These are phyloP conservation scores for Boletus patriciae DNA, from an alignment of 768 basidiomycete genomes.

Conservation along the genomic window DNA sequence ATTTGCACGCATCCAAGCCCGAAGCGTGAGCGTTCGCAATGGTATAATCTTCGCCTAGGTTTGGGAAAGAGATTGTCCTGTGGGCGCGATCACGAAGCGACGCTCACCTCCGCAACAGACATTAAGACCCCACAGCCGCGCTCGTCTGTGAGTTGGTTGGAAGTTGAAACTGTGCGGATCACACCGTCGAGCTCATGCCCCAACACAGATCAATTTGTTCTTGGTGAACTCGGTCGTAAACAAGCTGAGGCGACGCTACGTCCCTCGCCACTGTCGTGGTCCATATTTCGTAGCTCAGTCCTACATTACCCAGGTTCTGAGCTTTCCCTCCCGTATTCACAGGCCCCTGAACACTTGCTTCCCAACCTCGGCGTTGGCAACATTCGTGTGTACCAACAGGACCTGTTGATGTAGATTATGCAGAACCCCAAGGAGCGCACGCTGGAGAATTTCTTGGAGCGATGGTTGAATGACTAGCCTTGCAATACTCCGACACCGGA, in stretches of 20 bases:
- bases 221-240: constrained; percentile 18
- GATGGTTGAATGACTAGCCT: neutral
- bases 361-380: constrained; percentile 35
- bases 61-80: constrained; percentile 25
- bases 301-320: neutral
- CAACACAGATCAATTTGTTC: constrained; percentile 24
- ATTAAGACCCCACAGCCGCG: constrained; percentile 29
- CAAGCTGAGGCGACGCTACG: constrained; percentile 8
- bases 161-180: too few species aligned
- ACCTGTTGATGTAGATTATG: constrained; percentile 31
- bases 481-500: constrained; percentile 2
- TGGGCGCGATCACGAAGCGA: constrained; percentile 31
- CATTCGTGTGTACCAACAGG: constrained; percentile 31
- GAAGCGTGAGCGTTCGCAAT: constrained; percentile 8
- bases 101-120: constrained; percentile 29
- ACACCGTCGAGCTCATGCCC: neutral
- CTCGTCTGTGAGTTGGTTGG: constrained; percentile 30
- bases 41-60: constrained; percentile 14
- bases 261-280: constrained; percentile 18
- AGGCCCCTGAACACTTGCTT: constrained; percentile 36
- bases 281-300: neutral
- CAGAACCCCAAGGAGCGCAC: constrained; percentile 37
- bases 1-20: constrained; percentile 29
- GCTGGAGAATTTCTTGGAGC: constrained; percentile 26
- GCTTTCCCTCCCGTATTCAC: neutral